Evolutionary conservation across 192 early-diverging fungal genomes (phyloP).

Genomic region (Backusella tarrabulga): DNA sequence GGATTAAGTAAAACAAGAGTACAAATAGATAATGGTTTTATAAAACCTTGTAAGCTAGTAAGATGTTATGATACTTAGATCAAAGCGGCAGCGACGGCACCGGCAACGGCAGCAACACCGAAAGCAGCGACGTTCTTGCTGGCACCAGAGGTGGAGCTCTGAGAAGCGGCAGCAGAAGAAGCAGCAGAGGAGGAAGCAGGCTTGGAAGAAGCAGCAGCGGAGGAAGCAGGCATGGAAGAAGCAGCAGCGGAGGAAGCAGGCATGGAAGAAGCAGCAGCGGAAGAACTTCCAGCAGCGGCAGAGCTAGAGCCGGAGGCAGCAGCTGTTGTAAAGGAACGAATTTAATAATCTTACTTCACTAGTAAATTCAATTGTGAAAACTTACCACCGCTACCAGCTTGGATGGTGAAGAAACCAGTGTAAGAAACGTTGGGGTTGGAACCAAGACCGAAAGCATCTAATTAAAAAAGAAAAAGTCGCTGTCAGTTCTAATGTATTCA

Average conservation of each 20-base stretch:
- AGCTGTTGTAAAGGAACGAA: neutral
- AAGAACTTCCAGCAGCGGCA: slow-evolving; percentile 4
- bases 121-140: slow-evolving; percentile 9
- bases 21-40: slow-evolving; percentile 3
- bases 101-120: slow-evolving; percentile 13
- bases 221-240: neutral
- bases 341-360: neutral
- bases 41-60: slow-evolving; percentile 8
- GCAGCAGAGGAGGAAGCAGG: neutral
- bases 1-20: slow-evolving; percentile 8
- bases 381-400: slow-evolving; percentile 9
- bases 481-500: neutral
- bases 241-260: neutral
- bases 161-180: neutral
- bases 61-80: slow-evolving; percentile 12
- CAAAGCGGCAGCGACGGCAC: slow-evolving; percentile 15
- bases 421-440: slow-evolving; percentile 19
- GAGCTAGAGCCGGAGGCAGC: neutral
- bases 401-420: slow-evolving; percentile 23
- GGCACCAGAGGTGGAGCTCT: neutral
- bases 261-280: neutral
- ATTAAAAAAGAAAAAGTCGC: neutral
- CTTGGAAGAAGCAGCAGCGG: neutral
- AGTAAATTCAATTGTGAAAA: neutral
- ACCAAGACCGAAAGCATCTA: slow-evolving; percentile 31